Evolutionary conservation across 2,329 filamentous ascomycete genomes (phyloP), one percentile per base, ranked within the genome.

Genomic region (Sarocladium brachiariae): DNA sequence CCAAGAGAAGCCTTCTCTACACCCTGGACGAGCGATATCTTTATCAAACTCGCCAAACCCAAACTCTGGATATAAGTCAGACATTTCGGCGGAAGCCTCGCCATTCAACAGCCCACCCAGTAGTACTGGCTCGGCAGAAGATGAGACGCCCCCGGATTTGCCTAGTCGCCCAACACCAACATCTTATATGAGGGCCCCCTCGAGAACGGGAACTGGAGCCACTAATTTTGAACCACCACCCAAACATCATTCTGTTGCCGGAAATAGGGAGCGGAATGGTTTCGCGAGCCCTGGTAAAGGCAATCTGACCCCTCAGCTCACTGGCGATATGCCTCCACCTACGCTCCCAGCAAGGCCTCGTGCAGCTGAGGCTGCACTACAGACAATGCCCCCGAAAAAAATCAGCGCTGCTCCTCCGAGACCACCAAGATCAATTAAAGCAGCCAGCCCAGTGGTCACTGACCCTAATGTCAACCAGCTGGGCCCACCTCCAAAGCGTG

Each of bases 21-120:
- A 49, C 19, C 46, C 31, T 16, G 21, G 30, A 3, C 35, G 33
- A 25, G 19, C 13, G 5, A 5, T 31, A 7, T 49, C 46, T n/a
- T 25, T 49, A 10, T 37, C 46, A 24, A 35, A 25, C 23, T 37
- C 46, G 23, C 46, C 33, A 3, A 37, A 35, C 25, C 30, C 24
- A 18, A 49, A 37, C 30, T 37, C 46, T 5, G 46, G 30, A 11
- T 49, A 35, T 18, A 61, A 52, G 48, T 45, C 54, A 5, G 55
- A 54, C 9, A 55, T 65, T 4, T 56, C 58, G 1, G 65, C 72
- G 54, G 69, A 72, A 60, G 62, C 83, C 0, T 96, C 92, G 1
- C 91, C 92, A 0, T 96, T 96, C 62, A 90, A 76, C 60, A 96
- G 89, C 31, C 90, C 90, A 16, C 89, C 91, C 0, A 84, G 82